Conservation (phyloP, 306 rosid genomes). For the Malus domestica region ASM211411v1 NC_041795.1:36315501-36316000, state of each 20-base stretch:
- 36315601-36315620: not conserved
- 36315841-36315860: not conserved
- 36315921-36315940: not conserved
- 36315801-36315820: no score
- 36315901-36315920: not conserved
- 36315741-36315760: not conserved
- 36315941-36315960: not conserved
- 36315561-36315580: not conserved
- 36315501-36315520: conserved; percentile 19
- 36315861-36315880: not conserved
- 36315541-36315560: not conserved
- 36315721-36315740: not conserved
- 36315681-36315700: not conserved
- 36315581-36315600: not conserved
- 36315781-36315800: not conserved
- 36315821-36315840: not conserved
- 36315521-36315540: not conserved
- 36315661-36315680: not conserved
- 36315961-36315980: not conserved
- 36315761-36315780: not conserved
- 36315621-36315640: not conserved
- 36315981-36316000: not conserved
- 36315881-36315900: not conserved
- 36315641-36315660: not conserved
- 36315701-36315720: not conserved